Evolutionary conservation across 495 filamentous ascomycete genomes (phyloP), one percentile per base, ranked within the genome.

Genomic region (Polyplosphaeria fusca): DNA sequence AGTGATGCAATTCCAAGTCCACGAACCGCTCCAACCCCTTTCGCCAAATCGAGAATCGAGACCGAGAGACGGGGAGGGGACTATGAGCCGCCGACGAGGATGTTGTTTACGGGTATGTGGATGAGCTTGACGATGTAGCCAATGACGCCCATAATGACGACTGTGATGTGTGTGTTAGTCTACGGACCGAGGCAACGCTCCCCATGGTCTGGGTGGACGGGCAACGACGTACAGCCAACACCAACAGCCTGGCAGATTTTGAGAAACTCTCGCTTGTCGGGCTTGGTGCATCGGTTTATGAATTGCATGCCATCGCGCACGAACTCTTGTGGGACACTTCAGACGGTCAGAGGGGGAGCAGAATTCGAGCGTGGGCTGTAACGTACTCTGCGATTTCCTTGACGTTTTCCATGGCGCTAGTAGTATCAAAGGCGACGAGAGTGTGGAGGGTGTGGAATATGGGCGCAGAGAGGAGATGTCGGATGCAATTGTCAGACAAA

Each of bases 121-220:
- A 91, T 83, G 66, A 98, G 81, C 78, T 98, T 98, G 66, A 96
- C 87, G 48, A 96, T 74, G 76, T 93, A 96, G 51, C 92, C 92
- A 68, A 92, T 90, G 63, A 76, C 74, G 63, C 86, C 87, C 88
- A 94, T 93, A 38, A 92, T 82, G 25, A 94, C 67, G 74, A 95
- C n/a, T n/a, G n/a, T n/a, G n/a, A n/a, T n/a, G n/a, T n/a, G n/a
- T n/a, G n/a, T n/a, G n/a, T n/a, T n/a, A n/a, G n/a, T n/a, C n/a
- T n/a, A n/a, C n/a, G n/a, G n/a, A n/a, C n/a, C n/a, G n/a, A n/a
- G n/a, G n/a, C n/a, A n/a, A n/a, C n/a, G n/a, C n/a, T n/a, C n/a
- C n/a, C n/a, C n/a, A n/a, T n/a, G n/a, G n/a, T n/a, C n/a, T n/a
- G n/a, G n/a, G n/a, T n/a, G n/a, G n/a, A n/a, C n/a, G n/a, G n/a